These are phyloP conservation scores for Candida albicans DNA, from an alignment of 1,139 yeast genomes.

Conservation along the genomic window DNA sequence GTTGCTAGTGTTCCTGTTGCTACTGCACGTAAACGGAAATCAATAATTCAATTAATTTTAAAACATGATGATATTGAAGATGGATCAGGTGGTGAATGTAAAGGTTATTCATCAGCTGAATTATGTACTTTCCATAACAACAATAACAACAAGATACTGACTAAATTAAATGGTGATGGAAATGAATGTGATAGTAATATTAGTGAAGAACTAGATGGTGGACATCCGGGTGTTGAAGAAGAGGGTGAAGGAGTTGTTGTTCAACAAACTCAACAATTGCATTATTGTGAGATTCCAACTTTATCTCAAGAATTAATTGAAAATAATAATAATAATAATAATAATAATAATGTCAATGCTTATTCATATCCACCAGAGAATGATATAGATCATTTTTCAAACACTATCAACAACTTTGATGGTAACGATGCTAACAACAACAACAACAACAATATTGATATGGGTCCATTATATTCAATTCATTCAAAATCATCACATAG, in stretches of 20 bases:
- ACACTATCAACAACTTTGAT: background rate
- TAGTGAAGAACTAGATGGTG: no score
- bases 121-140: constrained; percentile 21
- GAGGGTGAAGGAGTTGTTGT: background rate
- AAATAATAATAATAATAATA: no score
- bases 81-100: constrained; percentile 48
- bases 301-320: background rate
- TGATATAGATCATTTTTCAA: no score
- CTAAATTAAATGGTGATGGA: no score
- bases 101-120: constrained; percentile 54
- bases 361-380: background rate
- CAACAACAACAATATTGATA: background rate
- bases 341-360: no score
- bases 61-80: constrained; percentile 16
- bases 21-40: constrained; percentile 21
- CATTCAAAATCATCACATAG: no score
- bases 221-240: no score
- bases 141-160: constrained; percentile 7
- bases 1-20: no score
- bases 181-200: no score
- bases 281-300: constrained; percentile 41
- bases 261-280: constrained; percentile 20
- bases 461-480: no score
- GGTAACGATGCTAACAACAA: background rate
- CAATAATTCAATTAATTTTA: constrained; percentile 28